Base-by-base conservation (phyloP, 2,329 filamentous ascomycete genomes). In the Aaosphaeria pasadenensis region DNA sequence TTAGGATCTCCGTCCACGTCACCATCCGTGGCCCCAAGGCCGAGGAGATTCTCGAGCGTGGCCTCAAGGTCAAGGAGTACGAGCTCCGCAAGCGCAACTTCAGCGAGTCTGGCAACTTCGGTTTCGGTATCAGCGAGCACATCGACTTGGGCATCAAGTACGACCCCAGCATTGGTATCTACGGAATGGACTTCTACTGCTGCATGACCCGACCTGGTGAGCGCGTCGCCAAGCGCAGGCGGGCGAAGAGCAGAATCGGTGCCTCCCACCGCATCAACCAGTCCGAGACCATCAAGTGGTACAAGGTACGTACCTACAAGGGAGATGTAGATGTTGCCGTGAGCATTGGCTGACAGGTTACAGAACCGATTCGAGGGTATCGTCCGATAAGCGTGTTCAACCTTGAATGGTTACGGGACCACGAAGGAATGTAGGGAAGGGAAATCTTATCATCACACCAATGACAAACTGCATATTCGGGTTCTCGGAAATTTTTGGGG, bases 21-120 rank as follows among this genome's bases (percentile, higher is more conserved):
- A 99, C 94, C 74, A 91, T 99, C 81, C 94, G 94, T 76, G 94
- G 94, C 74, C 91, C 94, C 79, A 96, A 89, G 88, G 94, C 94
- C 58, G 94, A 99, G 86, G 94, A 99, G 82, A 99, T 99, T 73
- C 88, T 99, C 74, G 94, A 99, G 89, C 92, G 94, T 85, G 94
- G 94, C 76, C 88, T 99, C 76, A 99, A 99, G 88, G 94, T 99
- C 86, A 99, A 99, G 91, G 94, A 99, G 82, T 99, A 99, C 83
- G 94, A 99, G 80, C 84, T 99, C 71, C 88, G 90, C 81, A 96
- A 94, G 86, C 88, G 89, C 80, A 99, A 99, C 89, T 99, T 99
- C 88, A 92, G 87, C 74, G 90, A 96, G 86, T 97, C 92, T 64
- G 94, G 94, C 76, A 68, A 70, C 64, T 99, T 99, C 77, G 94